phyloP scores from a whole-genome alignment of 371 early-diverging fungal species.

The Rhizomucor pusillus region DNA sequence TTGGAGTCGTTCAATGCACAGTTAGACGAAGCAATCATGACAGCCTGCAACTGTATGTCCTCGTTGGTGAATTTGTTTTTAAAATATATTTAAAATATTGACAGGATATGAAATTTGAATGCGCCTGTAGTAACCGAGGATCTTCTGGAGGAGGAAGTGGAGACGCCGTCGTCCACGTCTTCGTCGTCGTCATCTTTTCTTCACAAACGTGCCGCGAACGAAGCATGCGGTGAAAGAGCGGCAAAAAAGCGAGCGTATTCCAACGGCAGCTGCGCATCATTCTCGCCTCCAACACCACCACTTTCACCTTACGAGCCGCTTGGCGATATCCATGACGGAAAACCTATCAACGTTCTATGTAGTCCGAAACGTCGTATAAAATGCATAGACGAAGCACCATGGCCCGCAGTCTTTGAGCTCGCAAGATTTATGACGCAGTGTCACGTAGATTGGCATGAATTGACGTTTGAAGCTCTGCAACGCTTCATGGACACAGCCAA shows the following conservation, averaged over 20 bases:
- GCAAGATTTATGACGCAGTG: slow-evolving; percentile 25
- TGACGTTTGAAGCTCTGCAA: slow-evolving; percentile 27
- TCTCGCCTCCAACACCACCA: slow-evolving; percentile 14
- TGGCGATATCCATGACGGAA: not conserved
- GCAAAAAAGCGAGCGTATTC: slow-evolving; percentile 9
- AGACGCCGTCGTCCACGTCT: not conserved
- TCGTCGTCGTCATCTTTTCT: not conserved
- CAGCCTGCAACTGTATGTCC: slow-evolving; percentile 7
- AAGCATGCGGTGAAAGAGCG: not conserved
- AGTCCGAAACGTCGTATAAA: slow-evolving; percentile 3
- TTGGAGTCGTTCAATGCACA: slow-evolving; percentile 12
- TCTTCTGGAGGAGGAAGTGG: too few species aligned
- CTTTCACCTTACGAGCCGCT: slow-evolving; percentile 17
- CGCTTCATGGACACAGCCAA: slow-evolving; percentile 20
- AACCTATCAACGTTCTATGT: slow-evolving; percentile 8
- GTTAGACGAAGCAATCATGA: slow-evolving; percentile 16
- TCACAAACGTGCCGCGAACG: slow-evolving; percentile 3
- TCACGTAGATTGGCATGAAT: slow-evolving; percentile 21
- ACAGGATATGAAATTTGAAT: not conserved
- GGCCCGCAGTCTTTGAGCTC: slow-evolving; percentile 32
- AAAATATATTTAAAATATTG: too few species aligned
- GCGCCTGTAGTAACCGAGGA: not conserved
- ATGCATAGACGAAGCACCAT: slow-evolving; percentile 16
- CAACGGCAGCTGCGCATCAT: not conserved
- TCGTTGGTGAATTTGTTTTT: not conserved